Conservation (phyloP, 2,329 filamentous ascomycete genomes). For the Tetracladium maxilliforme region DNA sequence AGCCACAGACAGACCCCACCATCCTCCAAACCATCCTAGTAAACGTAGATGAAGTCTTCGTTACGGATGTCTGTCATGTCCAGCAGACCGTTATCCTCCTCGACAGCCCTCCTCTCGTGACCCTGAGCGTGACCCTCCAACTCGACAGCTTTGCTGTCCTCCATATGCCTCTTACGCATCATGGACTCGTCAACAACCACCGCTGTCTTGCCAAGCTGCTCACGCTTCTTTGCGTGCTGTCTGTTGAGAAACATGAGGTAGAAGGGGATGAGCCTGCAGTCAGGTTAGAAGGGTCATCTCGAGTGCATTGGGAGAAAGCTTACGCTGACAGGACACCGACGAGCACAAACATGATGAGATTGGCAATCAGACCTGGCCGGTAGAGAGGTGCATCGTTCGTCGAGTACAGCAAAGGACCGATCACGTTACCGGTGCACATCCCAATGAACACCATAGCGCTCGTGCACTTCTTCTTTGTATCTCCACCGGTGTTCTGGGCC, state of each 20-base stretch:
- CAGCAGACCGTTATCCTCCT: constrained; percentile 33
- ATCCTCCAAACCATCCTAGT: too few species aligned
- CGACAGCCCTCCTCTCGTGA: constrained; percentile 12
- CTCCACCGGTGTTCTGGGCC: constrained; percentile 48
- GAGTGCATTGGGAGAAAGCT: too few species aligned
- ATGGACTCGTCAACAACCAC: constrained; percentile 45
- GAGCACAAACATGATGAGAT: constrained; percentile 43
- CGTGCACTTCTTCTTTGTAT: constrained; percentile 55
- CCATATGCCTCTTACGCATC: constrained; percentile 27
- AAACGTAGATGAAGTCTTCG: constrained; percentile 49
- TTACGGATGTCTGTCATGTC: constrained; percentile 47
- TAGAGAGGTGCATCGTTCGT: constrained; percentile 44
- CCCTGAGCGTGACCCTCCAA: too few species aligned
- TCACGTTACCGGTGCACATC: constrained; percentile 41
- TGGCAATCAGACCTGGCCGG: constrained; percentile 38
- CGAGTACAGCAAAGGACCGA: constrained; percentile 50
- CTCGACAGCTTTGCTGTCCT: too few species aligned
- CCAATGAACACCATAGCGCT: constrained; percentile 51
- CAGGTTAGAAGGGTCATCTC: too few species aligned
- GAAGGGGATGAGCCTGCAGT: constrained; percentile 18
- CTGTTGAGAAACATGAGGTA: constrained; percentile 39
- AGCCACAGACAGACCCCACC: too few species aligned
- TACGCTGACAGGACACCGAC: constrained; percentile 36
- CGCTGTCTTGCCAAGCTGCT: constrained; percentile 42
- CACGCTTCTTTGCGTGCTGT: constrained; percentile 35